Evolutionary conservation across 768 basidiomycete species (phyloP).

Genomic region (Hysterangium stoloniferum): DNA sequence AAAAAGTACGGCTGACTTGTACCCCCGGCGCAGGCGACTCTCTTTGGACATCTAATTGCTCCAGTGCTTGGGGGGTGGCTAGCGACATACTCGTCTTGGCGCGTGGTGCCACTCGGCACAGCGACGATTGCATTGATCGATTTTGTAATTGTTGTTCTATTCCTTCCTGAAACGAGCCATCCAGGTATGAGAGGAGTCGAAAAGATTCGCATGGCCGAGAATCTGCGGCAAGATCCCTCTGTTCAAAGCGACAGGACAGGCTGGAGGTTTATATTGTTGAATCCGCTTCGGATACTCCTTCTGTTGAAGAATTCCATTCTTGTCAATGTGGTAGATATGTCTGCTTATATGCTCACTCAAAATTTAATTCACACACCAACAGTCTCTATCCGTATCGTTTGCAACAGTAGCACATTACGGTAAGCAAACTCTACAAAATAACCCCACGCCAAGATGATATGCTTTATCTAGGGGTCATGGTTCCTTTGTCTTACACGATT

Average conservation of each 20-base stretch:
- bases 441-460: background rate
- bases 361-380: constrained; percentile 34
- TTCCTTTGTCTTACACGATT: background rate
- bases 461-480: background rate
- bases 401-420: background rate
- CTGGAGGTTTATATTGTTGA: constrained; percentile 34
- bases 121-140: constrained; percentile 33
- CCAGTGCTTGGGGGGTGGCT: background rate
- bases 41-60: background rate
- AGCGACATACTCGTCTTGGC: constrained; percentile 60
- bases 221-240: constrained; percentile 9
- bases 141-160: constrained; percentile 32
- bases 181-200: constrained; percentile 50
- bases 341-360: background rate
- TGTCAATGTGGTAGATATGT: background rate
- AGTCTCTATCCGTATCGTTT: constrained; percentile 17
- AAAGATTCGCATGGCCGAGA: too few species aligned
- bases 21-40: background rate
- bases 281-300: constrained; percentile 45
- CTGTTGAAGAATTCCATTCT: background rate
- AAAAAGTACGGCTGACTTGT: background rate
- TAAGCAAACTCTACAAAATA: background rate
- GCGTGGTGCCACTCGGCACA: constrained; percentile 44
- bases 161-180: constrained; percentile 63
- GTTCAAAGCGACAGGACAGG: constrained; percentile 2